Evolutionary conservation across 2,329 filamentous ascomycete species (phyloP), one percentile per base, ranked within the genome.

Genomic region (Fusarium sublunatum): DNA sequence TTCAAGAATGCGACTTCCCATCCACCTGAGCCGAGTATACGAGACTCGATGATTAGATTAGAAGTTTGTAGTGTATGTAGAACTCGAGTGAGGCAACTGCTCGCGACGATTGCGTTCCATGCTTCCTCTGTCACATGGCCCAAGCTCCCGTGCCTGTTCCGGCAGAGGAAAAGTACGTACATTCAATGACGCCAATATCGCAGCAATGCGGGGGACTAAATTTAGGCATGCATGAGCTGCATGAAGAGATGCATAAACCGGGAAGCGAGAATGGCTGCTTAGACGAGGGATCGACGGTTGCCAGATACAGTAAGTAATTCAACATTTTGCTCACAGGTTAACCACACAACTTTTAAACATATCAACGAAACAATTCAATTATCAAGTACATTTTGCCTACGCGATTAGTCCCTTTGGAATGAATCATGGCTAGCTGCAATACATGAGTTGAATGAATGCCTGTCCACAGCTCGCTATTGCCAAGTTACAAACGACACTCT

Each of bases 381-480:
- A 59, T 65, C 58, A 54, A 58, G 44, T 59, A 53, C 61, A 61
- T 42, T 58, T 65, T 64, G 65, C 69, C 69, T 71, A 69, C 60
- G 60, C 57, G 53, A 71, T 71, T 71, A 71, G 69, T 71, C 49
- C 58, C 51, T 55, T 58, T 46, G 42, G 40, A 50, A 50, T 44
- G 39, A 64, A 41, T 40, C 55, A 40, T 65, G 40, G 48, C 45
- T 47, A 47, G 42, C 57, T 48, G 60, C 39, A 56, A 57, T 50
- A 46, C 22, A 64, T 26, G 35, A 35, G 38, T 54, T 44, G 15
- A 48, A 50, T 28, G 29, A 38, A 19, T 19, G 19, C 22, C 41
- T 43, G 44, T 55, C 40, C 44, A 50, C 28, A 47, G 36, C 45
- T 58, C 42, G 19, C 19, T 54, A n/a, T 52, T 49, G 53, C 8